Conservation (phyloP, 177 flowering plant genomes). For the Vitis hybrid region DNA sequence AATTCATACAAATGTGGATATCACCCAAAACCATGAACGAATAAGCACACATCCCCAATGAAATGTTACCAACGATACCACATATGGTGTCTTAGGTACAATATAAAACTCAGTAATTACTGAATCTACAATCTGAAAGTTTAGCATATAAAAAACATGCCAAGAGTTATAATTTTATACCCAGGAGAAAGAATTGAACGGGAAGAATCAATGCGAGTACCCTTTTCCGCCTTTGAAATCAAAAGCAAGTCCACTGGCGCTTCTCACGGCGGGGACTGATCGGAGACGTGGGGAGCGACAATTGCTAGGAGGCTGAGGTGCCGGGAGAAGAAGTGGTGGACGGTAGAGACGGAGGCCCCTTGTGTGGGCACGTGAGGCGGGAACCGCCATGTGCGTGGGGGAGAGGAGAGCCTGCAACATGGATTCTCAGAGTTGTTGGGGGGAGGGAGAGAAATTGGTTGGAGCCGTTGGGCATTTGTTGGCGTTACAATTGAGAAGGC, state of each 20-base stretch:
- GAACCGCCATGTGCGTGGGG: slow-evolving; percentile 15
- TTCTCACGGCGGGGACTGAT: slow-evolving; percentile 16
- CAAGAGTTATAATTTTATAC: too few species aligned
- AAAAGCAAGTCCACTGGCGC: slow-evolving; percentile 23
- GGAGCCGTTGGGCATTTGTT: background rate
- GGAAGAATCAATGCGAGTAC: slow-evolving; percentile 17
- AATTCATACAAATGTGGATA: too few species aligned
- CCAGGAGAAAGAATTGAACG: background rate
- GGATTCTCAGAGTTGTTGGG: background rate
- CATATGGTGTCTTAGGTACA: too few species aligned
- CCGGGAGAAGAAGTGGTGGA: slow-evolving; percentile 9
- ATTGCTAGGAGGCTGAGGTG: slow-evolving; percentile 2
- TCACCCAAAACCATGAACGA: too few species aligned
- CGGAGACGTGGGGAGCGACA: slow-evolving; percentile 16
- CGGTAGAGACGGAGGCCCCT: slow-evolving; percentile 15
- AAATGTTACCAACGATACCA: too few species aligned
- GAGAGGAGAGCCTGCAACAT: slow-evolving; percentile 23
- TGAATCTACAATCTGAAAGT: too few species aligned
- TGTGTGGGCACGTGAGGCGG: slow-evolving; percentile 13
- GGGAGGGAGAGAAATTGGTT: background rate
- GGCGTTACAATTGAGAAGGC: background rate
- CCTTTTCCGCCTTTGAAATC: slow-evolving; percentile 53
- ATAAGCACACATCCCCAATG: too few species aligned
- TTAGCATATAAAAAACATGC: too few species aligned
- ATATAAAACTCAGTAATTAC: too few species aligned